Base-by-base conservation (phyloP, 257 asterid genomes). In the Marsdenia floribunda region DNA sequence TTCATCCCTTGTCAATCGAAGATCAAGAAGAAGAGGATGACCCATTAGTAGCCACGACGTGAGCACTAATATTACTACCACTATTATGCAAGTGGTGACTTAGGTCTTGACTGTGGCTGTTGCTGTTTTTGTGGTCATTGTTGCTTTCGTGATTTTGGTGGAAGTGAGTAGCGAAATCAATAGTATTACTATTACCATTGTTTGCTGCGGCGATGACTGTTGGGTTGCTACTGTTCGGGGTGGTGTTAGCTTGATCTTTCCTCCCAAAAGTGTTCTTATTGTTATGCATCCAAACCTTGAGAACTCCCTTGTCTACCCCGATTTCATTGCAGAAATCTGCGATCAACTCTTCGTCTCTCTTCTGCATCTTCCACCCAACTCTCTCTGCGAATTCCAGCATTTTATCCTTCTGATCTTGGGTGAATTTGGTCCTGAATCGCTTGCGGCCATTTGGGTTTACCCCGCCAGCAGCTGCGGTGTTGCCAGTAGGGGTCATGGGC, bases 281-380 rank as follows among this genome's bases (percentile, higher is more conserved):
- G 78, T 93, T 93, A 38, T 93, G 96, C 98, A 93, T 93, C 98
- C 98, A 93, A 5, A 93, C 98, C 68, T 91, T 93, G 64, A 93
- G 82, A 3, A 93, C 98, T 9, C 91, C 86, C 29, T 78, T 87
- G 35, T 93, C 96, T 21, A 93, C 90, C 0, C 90, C 91, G 53
- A 87, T 76, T 49, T 88, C 89, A 12, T 53, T 63, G 84, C 97
- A 93, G 77, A 88, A 86, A 12, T 80, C 85, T 0, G 44, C 76
- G 11, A 91, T 91, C 52, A 80, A 5, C 21, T 85, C 93, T 10
- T 93, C 97, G 42, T 93, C 95, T 47, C 88, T 54, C 78, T 89
- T 93, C 87, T 87, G 97, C 86, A 91, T 88, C 83, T 88, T 93
- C 97, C 98, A 93, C 2, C 85, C 95, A 0, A 93, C 75, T 59